These are phyloP conservation scores for Botrytis deweyae DNA, from an alignment of 2,329 filamentous ascomycete species.

Conservation along the genomic window DNA sequence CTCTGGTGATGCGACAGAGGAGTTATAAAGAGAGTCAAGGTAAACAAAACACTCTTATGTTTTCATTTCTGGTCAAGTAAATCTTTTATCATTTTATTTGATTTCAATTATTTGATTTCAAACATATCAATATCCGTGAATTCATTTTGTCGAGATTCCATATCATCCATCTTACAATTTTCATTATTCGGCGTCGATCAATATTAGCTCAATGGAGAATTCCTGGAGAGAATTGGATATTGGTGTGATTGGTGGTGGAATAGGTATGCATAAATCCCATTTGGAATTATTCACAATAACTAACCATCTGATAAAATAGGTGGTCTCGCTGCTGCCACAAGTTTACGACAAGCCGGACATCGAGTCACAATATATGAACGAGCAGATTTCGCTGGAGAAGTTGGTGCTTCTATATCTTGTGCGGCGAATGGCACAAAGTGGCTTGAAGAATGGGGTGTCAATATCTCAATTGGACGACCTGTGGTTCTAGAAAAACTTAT, in stretches of 20 bases:
- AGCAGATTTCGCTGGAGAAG: slow-evolving; percentile 65
- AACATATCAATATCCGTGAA: not conserved
- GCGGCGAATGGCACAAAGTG: slow-evolving; percentile 69
- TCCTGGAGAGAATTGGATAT: slow-evolving; percentile 18
- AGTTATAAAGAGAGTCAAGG: slow-evolving; percentile 12
- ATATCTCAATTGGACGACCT: slow-evolving; percentile 62
- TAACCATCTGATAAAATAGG: slow-evolving; percentile 36
- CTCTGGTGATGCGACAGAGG: not conserved
- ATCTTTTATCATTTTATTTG: not conserved
- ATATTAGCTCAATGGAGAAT: not conserved
- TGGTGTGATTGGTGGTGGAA: slow-evolving; percentile 22
- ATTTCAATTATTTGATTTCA: not conserved
- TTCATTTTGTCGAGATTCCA: not conserved
- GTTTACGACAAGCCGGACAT: slow-evolving; percentile 54
- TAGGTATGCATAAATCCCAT: slow-evolving; percentile 7
- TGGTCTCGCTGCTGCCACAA: slow-evolving; percentile 51
- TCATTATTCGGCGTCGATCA: not conserved
- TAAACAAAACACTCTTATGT: not conserved
- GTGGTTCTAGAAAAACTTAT: slow-evolving; percentile 66
- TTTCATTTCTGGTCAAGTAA: not conserved
- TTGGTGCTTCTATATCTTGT: slow-evolving; percentile 65
- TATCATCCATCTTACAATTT: not conserved
- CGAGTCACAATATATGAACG: slow-evolving; percentile 64
- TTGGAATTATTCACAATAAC: not conserved
- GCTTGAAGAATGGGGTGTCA: slow-evolving; percentile 67